phyloP scores from a whole-genome alignment of 768 basidiomycete genomes.

The Podaxis sp. region DNA sequence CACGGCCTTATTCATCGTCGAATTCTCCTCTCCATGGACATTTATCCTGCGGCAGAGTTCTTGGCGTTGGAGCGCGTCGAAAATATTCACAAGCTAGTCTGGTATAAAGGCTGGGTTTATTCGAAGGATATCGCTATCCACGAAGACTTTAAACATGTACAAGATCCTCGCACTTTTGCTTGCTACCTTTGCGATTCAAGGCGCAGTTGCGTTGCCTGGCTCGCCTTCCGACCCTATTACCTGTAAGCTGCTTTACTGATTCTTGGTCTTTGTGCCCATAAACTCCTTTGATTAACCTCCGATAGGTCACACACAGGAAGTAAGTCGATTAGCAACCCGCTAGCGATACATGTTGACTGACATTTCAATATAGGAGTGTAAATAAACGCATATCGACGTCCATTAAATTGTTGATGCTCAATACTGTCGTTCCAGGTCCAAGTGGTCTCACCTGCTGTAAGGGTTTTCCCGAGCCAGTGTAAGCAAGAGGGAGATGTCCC shows the following conservation, averaged over 20 bases:
- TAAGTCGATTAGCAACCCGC: not conserved
- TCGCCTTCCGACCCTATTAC: not conserved
- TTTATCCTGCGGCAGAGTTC: too few relatives aligned
- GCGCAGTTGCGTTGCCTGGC: not conserved
- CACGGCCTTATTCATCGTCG: too few relatives aligned
- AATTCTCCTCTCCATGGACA: too few relatives aligned
- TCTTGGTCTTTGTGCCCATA: not conserved
- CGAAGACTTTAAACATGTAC: not conserved
- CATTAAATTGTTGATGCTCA: not conserved
- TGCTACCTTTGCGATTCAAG: not conserved
- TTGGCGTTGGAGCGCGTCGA: too few relatives aligned
- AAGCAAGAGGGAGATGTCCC: not conserved
- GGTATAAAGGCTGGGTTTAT: not conserved
- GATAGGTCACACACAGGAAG: not conserved
- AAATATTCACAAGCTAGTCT: too few relatives aligned
- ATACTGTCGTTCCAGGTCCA: not conserved
- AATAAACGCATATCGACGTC: not conserved
- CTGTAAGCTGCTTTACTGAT: not conserved
- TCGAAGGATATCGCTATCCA: not conserved
- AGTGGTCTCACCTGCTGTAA: not conserved
- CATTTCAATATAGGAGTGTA: not conserved
- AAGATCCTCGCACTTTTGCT: not conserved
- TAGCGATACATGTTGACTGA: not conserved
- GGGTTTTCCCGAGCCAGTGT: not conserved
- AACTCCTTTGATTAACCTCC: not conserved